Evolutionary conservation across 352 stramenopile species (phyloP), one percentile per base, ranked within the genome.

Genomic region (Blastocystis sp.): DNA sequence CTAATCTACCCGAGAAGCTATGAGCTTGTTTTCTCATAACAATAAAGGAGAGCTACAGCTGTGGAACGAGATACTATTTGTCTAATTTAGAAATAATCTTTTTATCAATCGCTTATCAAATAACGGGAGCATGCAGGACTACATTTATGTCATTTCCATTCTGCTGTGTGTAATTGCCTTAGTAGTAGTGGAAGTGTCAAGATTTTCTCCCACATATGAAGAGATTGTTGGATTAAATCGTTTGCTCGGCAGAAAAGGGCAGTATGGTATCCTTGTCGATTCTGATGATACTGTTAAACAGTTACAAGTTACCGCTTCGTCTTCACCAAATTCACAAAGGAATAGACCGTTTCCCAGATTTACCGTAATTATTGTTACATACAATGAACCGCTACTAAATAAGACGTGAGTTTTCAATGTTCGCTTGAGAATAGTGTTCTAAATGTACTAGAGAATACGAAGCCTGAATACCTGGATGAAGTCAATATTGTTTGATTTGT

Each of bases 361-460:
- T 50, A 59, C 66, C 20, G 66, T 78, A 16, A 50, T 78, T 43
- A 78, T 78, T 78, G 66, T 78, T 9, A 78, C 66, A 7, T 78
- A 53, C 50, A 50, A 78, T 78, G 66, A 78, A n/a, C 4, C 66
- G 56, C 50, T 78, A 24, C 66, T 78, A 9, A 78, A 78, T 34
- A 78, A 78, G 30, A 78, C 66, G 66, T 78, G 39, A 26, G 8
- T n/a, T 20, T 34, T 30, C 0, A 5, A 34, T 62, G 39, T 18
- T 20, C 39, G n/a, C 39, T 75, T 39, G 6, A 34, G 30, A 34
- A 11, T 78, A 78, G 66, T 6, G 56, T 78, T 45, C 2, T 9
- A 11, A 78, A 78, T 50, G 39, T 78, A 8, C 41, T 87, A 24
- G 75, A 87, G 55, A 87, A 87, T 69, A 87, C 75, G 18, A 47